Percentiles rank a stretch among this genome's conserved stretches.
These are phyloP conservation scores for Sporothrix phasma DNA, from an alignment of 2,329 filamentous ascomycete species.

Conservation along the genomic window DNA sequence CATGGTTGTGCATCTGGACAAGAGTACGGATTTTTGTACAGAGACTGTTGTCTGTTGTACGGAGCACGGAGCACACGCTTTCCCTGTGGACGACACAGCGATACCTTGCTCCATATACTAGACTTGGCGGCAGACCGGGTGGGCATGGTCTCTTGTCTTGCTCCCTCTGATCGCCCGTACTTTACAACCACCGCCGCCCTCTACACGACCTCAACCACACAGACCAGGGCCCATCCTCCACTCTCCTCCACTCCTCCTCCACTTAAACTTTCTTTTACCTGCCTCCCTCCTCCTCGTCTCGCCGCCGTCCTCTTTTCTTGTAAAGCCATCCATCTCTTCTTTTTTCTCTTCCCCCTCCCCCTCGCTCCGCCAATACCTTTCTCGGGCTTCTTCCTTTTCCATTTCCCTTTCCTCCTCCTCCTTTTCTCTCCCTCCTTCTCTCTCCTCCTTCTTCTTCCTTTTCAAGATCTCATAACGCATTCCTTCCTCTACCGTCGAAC, in stretches of 20 bases:
- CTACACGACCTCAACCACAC: slow-evolving; percentile 13
- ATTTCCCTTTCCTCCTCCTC: slow-evolving; percentile 15
- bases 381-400: slow-evolving; percentile 15
- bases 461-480: slow-evolving; percentile 8
- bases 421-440: slow-evolving; percentile 16
- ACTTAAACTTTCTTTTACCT: slow-evolving; percentile 19
- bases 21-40: neutral
- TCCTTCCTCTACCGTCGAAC: slow-evolving; percentile 22
- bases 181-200: slow-evolving; percentile 11
- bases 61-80: slow-evolving; percentile 10
- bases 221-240: slow-evolving; percentile 8
- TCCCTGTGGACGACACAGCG: slow-evolving; percentile 11
- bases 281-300: slow-evolving; percentile 18
- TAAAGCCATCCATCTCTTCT: slow-evolving; percentile 16
- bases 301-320: slow-evolving; percentile 8
- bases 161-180: slow-evolving; percentile 19
- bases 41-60: slow-evolving; percentile 11
- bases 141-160: slow-evolving; percentile 16
- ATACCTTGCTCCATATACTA: slow-evolving; percentile 16
- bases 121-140: slow-evolving; percentile 18
- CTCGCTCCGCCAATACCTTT: slow-evolving; percentile 18
- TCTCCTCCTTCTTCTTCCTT: slow-evolving; percentile 19
- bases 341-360: slow-evolving; percentile 12
- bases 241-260: slow-evolving; percentile 13
- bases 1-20: slow-evolving; percentile 1